Evolutionary conservation across 2,329 filamentous ascomycete species (phyloP).

Genomic region (Fusarium citri): DNA sequence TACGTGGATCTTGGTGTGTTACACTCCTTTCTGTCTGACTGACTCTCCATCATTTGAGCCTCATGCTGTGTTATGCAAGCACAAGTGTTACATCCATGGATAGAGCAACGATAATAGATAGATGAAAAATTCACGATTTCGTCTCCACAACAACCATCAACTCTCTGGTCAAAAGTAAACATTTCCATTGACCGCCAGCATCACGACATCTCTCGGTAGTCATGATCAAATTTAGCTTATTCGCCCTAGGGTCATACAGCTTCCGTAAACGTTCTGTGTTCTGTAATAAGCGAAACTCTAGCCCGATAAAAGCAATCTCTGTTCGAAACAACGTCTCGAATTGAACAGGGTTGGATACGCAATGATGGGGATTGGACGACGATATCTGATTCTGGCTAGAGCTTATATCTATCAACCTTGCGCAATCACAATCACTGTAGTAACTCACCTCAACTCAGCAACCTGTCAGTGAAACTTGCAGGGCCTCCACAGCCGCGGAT

Average conservation of each 20-base stretch:
- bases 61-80: slow-evolving; percentile 8
- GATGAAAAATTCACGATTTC: slow-evolving; percentile 2
- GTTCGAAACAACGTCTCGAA: slow-evolving; percentile 15
- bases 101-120: neutral
- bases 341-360: slow-evolving; percentile 9
- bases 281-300: slow-evolving; percentile 11
- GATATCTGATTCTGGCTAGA: neutral
- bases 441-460: slow-evolving; percentile 26
- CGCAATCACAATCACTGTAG: slow-evolving; percentile 18
- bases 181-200: neutral
- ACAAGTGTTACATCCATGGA: neutral
- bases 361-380: slow-evolving; percentile 5
- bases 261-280: slow-evolving; percentile 4
- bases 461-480: slow-evolving; percentile 27
- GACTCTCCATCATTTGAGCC: neutral
- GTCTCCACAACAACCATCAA: neutral
- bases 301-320: slow-evolving; percentile 13
- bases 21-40: neutral
- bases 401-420: slow-evolving; percentile 2
- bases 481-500: slow-evolving; percentile 15
- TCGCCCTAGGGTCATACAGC: slow-evolving; percentile 12
- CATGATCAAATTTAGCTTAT: slow-evolving; percentile 11
- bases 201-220: neutral
- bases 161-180: slow-evolving; percentile 1
- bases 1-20: neutral